phyloP scores from a whole-genome alignment of 331 rosid genomes.

The Rosa hybrid region DNA sequence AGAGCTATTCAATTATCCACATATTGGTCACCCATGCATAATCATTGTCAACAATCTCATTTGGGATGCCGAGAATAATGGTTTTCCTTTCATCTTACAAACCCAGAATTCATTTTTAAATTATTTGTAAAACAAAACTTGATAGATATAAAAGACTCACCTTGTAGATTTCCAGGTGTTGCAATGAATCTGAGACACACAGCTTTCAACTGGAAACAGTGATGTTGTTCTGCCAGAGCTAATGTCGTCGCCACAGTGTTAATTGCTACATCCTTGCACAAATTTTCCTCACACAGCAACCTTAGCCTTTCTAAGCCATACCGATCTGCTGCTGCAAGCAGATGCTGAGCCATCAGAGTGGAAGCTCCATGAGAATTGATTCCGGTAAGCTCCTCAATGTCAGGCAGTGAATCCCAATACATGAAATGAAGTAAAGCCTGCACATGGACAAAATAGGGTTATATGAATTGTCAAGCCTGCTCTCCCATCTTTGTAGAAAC shows the following conservation, averaged over 20 bases:
- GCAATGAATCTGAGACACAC: slow-evolving; percentile 87
- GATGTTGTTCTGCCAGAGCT: slow-evolving; percentile 94
- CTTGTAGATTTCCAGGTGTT: slow-evolving; percentile 69
- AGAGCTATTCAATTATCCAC: neutral
- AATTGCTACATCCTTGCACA: slow-evolving; percentile 67
- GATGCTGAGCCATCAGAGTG: slow-evolving; percentile 83
- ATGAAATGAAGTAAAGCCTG: slow-evolving; percentile 84
- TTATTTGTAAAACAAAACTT: slow-evolving; percentile 12
- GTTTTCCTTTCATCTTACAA: neutral
- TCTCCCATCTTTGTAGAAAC: neutral
- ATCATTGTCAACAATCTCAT: neutral
- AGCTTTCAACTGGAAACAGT: slow-evolving; percentile 79
- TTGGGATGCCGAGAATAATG: neutral
- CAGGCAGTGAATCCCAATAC: slow-evolving; percentile 81
- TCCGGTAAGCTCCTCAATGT: slow-evolving; percentile 73
- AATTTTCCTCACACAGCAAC: slow-evolving; percentile 62
- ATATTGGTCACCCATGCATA: neutral
- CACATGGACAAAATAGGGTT: slow-evolving; percentile 20
- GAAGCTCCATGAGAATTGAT: slow-evolving; percentile 61
- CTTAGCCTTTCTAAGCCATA: slow-evolving; percentile 81
- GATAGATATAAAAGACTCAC: slow-evolving; percentile 32
- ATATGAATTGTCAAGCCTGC: slow-evolving; percentile 8
- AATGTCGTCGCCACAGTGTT: slow-evolving; percentile 82
- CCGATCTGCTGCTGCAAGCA: slow-evolving; percentile 87
- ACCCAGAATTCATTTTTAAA: neutral